phyloP scores from a whole-genome alignment of 257 asterid species.

The Rauvolfia tetraphylla region DNA sequence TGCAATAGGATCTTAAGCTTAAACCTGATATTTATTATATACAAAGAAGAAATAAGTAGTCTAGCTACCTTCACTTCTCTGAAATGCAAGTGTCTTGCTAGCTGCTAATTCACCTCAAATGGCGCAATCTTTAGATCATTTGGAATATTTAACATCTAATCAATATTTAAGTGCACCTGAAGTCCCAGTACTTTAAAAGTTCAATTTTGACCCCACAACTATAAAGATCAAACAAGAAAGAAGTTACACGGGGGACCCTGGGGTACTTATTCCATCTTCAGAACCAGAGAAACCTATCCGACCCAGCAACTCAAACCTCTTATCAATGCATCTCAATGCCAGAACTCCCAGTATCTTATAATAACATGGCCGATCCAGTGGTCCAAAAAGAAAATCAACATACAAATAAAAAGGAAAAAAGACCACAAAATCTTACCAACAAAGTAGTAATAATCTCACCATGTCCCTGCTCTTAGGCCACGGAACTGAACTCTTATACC shows the following conservation, averaged over 20 bases:
- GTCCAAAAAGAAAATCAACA: background rate
- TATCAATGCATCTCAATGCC: background rate
- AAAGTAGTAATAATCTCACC: constrained; percentile 77
- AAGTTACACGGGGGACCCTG: background rate
- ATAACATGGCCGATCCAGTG: background rate
- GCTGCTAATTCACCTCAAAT: background rate
- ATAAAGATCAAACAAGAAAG: background rate
- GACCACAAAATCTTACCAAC: constrained; percentile 47
- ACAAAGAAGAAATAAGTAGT: background rate
- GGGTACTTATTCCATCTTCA: background rate
- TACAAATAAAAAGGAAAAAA: background rate
- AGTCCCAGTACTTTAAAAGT: background rate
- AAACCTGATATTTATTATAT: background rate
- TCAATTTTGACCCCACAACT: background rate
- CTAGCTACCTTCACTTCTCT: background rate
- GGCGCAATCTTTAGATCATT: background rate
- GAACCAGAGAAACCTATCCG: constrained; percentile 1
- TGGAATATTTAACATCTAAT: background rate
- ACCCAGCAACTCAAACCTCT: background rate
- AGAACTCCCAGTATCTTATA: background rate
- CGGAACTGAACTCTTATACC: constrained; percentile 68
- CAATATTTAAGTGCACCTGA: background rate
- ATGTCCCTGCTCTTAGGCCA: constrained; percentile 98
- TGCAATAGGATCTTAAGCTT: background rate
- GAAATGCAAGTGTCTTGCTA: background rate